These are phyloP conservation scores for Lepraria neglecta DNA, from an alignment of 495 filamentous ascomycete species.

Conservation along the genomic window DNA sequence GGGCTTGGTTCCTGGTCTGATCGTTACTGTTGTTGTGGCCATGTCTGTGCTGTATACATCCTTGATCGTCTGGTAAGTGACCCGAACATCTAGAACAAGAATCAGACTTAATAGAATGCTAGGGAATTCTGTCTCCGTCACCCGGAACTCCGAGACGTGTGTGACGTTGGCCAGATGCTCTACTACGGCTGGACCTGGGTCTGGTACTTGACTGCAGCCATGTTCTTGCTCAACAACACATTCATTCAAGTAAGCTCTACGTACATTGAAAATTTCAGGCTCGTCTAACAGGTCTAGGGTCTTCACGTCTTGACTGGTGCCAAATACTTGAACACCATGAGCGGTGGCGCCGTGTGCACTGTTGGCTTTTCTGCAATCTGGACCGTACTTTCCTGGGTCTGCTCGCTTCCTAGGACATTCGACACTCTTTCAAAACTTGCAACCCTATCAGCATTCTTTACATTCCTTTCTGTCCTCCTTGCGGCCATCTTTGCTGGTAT, in stretches of 20 bases:
- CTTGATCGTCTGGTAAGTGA: constrained; percentile 63
- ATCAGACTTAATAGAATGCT: constrained; percentile 11
- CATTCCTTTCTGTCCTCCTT: constrained; percentile 76
- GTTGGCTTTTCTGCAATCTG: constrained; percentile 66
- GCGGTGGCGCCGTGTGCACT: constrained; percentile 57
- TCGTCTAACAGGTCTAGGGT: constrained; percentile 41
- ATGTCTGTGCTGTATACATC: constrained; percentile 76
- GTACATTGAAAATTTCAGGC: too few relatives aligned
- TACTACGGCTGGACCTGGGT: constrained; percentile 73
- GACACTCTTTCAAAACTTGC: constrained; percentile 67
- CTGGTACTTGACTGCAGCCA: constrained; percentile 77
- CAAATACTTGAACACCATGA: constrained; percentile 82
- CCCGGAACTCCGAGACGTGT: constrained; percentile 82
- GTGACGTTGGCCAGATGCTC: constrained; percentile 83
- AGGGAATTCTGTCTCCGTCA: constrained; percentile 82
- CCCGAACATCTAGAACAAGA: background rate
- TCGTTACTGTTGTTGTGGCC: constrained; percentile 71
- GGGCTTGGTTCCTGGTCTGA: constrained; percentile 79
- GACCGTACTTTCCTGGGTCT: constrained; percentile 63
- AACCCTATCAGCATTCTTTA: constrained; percentile 70
- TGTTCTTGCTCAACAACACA: constrained; percentile 89
- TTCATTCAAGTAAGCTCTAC: constrained; percentile 58
- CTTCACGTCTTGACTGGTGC: constrained; percentile 74
- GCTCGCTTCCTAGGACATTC: constrained; percentile 78
- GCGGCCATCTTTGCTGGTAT: constrained; percentile 72